These are phyloP conservation scores for Cymodocea nodosa DNA, from an alignment of 116 monocot genomes.

Conservation along the genomic window DNA sequence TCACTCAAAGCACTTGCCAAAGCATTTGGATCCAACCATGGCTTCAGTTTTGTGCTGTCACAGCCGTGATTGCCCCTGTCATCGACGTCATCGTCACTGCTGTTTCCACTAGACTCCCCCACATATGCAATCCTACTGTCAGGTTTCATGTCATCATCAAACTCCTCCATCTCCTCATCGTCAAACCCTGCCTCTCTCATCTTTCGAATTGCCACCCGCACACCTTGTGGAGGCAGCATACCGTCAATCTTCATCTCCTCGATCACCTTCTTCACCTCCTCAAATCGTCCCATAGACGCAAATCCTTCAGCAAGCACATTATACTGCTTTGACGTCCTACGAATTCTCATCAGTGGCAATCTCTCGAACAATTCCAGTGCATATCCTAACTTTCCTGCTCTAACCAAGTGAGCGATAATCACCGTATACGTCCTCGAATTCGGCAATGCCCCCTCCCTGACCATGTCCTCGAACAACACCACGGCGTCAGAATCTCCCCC, in stretches of 20 bases:
- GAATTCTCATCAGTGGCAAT: conserved; percentile 46
- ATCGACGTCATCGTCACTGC: conserved; percentile 9
- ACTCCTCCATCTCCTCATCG: conserved; percentile 35
- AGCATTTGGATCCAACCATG: conserved; percentile 67
- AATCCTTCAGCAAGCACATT: conserved; percentile 42
- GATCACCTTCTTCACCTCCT: conserved; percentile 25
- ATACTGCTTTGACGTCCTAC: conserved; percentile 66
- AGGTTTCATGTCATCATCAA: conserved; percentile 22
- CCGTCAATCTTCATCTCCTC: conserved; percentile 57
- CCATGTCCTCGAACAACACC: conserved; percentile 29
- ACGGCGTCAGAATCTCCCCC: conserved; percentile 35
- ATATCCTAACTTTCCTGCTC: conserved; percentile 19
- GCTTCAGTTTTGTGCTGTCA: conserved; percentile 32
- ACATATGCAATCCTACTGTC: conserved; percentile 46
- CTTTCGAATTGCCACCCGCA: conserved; percentile 32
- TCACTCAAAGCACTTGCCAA: conserved; percentile 52
- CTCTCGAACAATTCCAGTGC: conserved; percentile 58
- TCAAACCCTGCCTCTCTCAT: conserved; percentile 42
- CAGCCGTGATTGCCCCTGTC: conserved; percentile 11
- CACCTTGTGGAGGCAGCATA: conserved; percentile 34
- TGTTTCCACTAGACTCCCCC: conserved; percentile 9
- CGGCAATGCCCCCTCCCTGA: conserved; percentile 54
- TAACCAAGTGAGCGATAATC: conserved; percentile 56
- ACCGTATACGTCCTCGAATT: conserved; percentile 78
- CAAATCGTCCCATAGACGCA: conserved; percentile 14